Evolutionary conservation across 2,329 filamentous ascomycete species (phyloP), one percentile per base, ranked within the genome.

Genomic region (Fusarium ramigenum): DNA sequence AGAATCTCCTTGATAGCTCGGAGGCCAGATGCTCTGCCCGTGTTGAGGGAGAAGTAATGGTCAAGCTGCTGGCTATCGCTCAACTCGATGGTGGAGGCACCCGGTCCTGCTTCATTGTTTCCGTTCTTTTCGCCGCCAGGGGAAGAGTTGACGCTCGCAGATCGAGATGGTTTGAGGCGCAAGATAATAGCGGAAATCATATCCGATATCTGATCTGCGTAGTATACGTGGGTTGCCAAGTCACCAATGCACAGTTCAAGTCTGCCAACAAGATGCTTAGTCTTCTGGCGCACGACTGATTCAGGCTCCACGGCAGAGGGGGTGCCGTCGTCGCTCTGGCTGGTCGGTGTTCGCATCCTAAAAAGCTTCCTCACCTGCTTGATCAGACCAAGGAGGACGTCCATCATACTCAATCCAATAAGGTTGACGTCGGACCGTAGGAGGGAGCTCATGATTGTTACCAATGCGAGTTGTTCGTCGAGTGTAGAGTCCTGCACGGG

Each of bases 341-440:
- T 78, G 23, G 76, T 71, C 37, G 83, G 82, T 21, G 82, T 84
- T 12, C 84, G 85, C 66, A 94, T 87, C 77, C 94, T 93, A 19
- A 97, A 87, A 14, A 97, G 85, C 77, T 91, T 88, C 75, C 94
- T 90, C 79, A 96, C 93, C 79, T 97, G 94, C 73, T 94, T 92
- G 72, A 98, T 90, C 19, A 99, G 86, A 4, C 94, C 93, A 19
- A 97, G 86, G 34, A 98, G 85, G 23, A 98, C 92, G 80, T 99
- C 96, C 91, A 98, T 98, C 59, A 98, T 93, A 80, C 95, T 98
- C 50, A 99, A 86, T 2, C 96, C 96, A 70, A 99, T 98, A 79
- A 98, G 87, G 82, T 98, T 98, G 79, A 97, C 91, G 46, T 96
- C 91, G 0, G 96, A 98, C 58, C 93, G 92, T 52, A 99, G 85